phyloP scores from a whole-genome alignment of 352 stramenopile species.

The Phytophthora aleatoria region DNA sequence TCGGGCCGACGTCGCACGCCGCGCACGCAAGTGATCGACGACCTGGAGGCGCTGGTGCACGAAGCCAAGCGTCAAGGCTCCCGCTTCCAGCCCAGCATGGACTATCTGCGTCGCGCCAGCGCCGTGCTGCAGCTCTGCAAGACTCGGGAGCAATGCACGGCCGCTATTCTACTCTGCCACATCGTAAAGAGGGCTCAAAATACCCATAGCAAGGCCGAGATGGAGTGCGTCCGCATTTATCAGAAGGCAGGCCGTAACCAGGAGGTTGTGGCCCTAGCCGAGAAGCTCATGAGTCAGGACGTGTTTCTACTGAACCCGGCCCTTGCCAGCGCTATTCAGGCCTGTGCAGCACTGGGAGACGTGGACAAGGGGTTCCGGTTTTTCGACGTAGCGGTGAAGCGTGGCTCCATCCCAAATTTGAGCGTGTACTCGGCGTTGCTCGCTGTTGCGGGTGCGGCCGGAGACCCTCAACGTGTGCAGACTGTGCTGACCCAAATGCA shows the following conservation, averaged over 20 bases:
- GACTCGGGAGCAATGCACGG: conserved; percentile 52
- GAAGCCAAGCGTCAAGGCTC: conserved; percentile 29
- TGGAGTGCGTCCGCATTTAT: conserved; percentile 72
- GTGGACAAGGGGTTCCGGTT: conserved; percentile 62
- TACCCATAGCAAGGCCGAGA: conserved; percentile 49
- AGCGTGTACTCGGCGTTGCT: conserved; percentile 69
- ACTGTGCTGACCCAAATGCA: conserved; percentile 62
- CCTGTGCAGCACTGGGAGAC: conserved; percentile 54
- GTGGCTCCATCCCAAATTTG: conserved; percentile 73
- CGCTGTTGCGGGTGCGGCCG: conserved; percentile 45
- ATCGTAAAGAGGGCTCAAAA: conserved; percentile 44
- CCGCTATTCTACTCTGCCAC: conserved; percentile 61
- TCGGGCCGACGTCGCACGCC: conserved; percentile 16
- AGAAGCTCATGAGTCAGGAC: conserved; percentile 60
- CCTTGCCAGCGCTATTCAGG: conserved; percentile 64
- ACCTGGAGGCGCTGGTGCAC: conserved; percentile 50
- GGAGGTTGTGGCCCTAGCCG: conserved; percentile 53
- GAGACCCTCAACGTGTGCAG: conserved; percentile 56
- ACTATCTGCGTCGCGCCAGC: conserved; percentile 54
- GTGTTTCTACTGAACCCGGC: conserved; percentile 72
- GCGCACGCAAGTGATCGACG: conserved; percentile 25
- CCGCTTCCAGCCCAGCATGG: conserved; percentile 41
- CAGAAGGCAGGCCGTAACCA: conserved; percentile 53
- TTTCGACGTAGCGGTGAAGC: conserved; percentile 54
- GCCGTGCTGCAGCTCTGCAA: conserved; percentile 57